A percentile compares a stretch with the other conserved stretches of the same genome.
Conservation (phyloP, 495 filamentous ascomycete genomes). For the Annulohypoxylon moriforme region DNA sequence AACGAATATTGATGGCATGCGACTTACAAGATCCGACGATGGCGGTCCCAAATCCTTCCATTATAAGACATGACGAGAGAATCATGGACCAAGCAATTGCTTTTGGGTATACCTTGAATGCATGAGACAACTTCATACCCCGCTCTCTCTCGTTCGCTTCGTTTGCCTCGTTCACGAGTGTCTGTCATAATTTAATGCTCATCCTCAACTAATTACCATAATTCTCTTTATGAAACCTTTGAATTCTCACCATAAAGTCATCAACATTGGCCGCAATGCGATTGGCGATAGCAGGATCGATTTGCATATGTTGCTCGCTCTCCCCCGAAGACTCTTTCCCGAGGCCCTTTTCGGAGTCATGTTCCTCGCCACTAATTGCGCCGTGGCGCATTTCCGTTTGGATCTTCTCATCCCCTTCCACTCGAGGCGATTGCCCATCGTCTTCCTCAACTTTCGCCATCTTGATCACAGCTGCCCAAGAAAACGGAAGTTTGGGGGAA, state of each 20-base stretch:
- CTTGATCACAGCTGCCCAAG: not conserved
- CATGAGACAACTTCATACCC: constrained; percentile 52
- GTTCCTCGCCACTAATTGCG: constrained; percentile 16
- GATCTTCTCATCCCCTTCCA: constrained; percentile 25
- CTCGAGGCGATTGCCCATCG: not conserved
- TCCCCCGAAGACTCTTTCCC: not conserved
- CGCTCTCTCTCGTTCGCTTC: constrained; percentile 50
- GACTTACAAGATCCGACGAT: constrained; percentile 48
- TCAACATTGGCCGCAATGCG: constrained; percentile 49
- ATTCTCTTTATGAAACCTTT: not conserved
- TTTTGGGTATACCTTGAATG: constrained; percentile 57
- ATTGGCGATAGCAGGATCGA: constrained; percentile 45
- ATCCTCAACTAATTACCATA: not conserved
- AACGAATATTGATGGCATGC: not conserved
- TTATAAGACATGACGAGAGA: constrained; percentile 62
- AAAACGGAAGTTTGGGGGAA: not conserved
- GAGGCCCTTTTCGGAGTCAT: constrained; percentile 37
- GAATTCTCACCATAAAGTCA: constrained; percentile 48
- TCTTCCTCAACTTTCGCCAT: constrained; percentile 24
- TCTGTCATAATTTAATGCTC: constrained; percentile 31
- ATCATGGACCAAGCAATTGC: constrained; percentile 61
- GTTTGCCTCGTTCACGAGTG: constrained; percentile 49
- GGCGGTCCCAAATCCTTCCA: constrained; percentile 64
- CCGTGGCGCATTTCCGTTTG: constrained; percentile 25
- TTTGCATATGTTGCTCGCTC: constrained; percentile 32